Evolutionary conservation across 2,329 filamentous ascomycete genomes (phyloP), one percentile per base, ranked within the genome.

Genomic region (Xylogone sp.): DNA sequence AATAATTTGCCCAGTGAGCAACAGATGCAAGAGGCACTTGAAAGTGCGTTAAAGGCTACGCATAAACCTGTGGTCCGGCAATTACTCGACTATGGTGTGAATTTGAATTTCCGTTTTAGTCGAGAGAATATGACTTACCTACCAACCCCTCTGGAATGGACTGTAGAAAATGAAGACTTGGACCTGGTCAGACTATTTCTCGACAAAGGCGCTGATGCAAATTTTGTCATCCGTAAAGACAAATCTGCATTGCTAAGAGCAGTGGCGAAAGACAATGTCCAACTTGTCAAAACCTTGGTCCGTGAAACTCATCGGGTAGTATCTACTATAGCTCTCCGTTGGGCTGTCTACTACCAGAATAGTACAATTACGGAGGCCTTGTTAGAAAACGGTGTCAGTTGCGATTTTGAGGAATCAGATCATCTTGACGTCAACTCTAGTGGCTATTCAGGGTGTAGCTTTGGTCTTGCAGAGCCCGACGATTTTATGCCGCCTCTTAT

Each of bases 341-440:
- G 50, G 24, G 55, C 57, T 45, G 53, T 56, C 31, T 45, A 50
- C 44, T 42, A 53, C 43, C 55, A 54, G 49, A 43, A 59, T 49
- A 54, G 18, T 42, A 27, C 47, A 42, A 53, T 59, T 46, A 51
- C 54, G 46, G 56, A 57, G 31, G 46, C 52, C 43, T 46, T 59
- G 45, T 48, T 59, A 29, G 53, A 29, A 21, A 57, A 54, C 47
- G 53, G 53, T 27, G 57, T 54, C 46, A 49, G 48, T 29, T 56
- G 57, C 45, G 46, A 57, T 49, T 60, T 60, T 52, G 50, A 60
- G 54, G 55, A 60, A 49, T n/a, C n/a, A n/a, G n/a, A n/a, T n/a
- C n/a, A n/a, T n/a, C n/a, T n/a, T n/a, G n/a, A n/a, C n/a, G n/a
- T n/a, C n/a, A n/a, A n/a, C n/a, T n/a, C n/a, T n/a, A n/a, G n/a